Base-by-base conservation (phyloP, 768 basidiomycete genomes). In the Wakefieldia striispora region DNA sequence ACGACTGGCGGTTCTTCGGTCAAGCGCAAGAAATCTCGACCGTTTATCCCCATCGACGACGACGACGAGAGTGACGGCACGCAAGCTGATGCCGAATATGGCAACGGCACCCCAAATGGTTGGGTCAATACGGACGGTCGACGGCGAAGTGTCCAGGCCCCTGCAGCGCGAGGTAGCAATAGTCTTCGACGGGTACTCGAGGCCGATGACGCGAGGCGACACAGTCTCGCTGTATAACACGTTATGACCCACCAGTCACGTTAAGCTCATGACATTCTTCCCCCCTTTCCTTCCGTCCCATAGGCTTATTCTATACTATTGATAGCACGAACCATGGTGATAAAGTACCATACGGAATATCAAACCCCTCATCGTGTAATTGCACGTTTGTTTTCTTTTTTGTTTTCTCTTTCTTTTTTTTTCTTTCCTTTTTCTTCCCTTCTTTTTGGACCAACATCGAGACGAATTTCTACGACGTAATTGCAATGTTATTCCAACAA, bases 31-130 rank as follows among this genome's bases (percentile, higher is more conserved):
- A 84, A 79, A 57, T 80, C 80, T 3, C 73, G 78, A 31, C 74
- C 76, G 4, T 73, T 73, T 53, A 41, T 75, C 17, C 50, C 69
- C 6, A 68, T 72, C 1, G 74, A 79, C 1, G 80, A 82, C 4
- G 79, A 73, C 23, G 75, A 75, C 4, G 83, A 86, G 47, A 83
- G 81, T 54, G 86, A 84, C 31, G 84, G 82, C 1, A 78, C 75
- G n/a, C 80, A 88, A 55, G 86, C 84, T 3, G 87, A 88, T 61
- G 84, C 75, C 17, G 86, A 88, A 65, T 83, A 74, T 48, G 69
- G 75, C 40, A 70, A 74, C 51, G 69, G 76, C 20, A 65, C 65
- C 36, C 43, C 52, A 35, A 55, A 50, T 19, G 60, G 67, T 23
- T 83, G 82, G 79, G 71, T 77, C 39, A 82, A 82, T 61, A 60